These are phyloP conservation scores for Colletotrichum godetiae DNA, from an alignment of 2,329 filamentous ascomycete genomes.

Conservation along the genomic window DNA sequence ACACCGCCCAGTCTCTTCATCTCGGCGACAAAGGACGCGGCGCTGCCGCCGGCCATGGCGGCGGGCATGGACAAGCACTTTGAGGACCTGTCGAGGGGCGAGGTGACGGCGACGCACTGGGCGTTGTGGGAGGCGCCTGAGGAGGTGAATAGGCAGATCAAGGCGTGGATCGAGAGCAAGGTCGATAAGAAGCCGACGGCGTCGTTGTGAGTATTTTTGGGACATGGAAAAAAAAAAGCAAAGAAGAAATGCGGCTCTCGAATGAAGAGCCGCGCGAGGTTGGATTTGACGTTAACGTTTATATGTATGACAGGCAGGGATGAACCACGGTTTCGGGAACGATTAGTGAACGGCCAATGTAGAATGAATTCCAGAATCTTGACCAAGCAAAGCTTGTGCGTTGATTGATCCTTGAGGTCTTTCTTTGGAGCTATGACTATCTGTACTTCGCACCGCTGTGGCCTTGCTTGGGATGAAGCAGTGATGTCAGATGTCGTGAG, in stretches of 20 bases:
- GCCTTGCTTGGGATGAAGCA: not conserved
- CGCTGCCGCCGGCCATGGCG: conserved; percentile 79
- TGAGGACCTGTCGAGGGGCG: conserved; percentile 70
- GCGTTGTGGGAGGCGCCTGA: conserved; percentile 78
- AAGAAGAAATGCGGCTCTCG: not conserved
- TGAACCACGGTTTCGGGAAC: not conserved
- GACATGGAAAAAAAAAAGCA: not conserved
- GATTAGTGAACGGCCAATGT: not conserved
- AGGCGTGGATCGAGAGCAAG: conserved; percentile 69
- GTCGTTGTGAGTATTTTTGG: conserved; percentile 14
- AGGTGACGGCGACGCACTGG: conserved; percentile 84
- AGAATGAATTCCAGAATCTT: not conserved
- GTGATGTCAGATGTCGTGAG: not conserved
- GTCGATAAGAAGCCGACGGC: conserved; percentile 27
- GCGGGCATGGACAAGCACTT: conserved; percentile 77
- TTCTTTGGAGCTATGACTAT: not conserved
- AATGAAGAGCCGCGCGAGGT: not conserved
- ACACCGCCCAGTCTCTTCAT: conserved; percentile 79
- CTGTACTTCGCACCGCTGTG: not conserved
- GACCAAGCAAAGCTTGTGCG: not conserved
- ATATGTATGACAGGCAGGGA: not conserved
- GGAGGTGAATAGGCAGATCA: conserved; percentile 76
- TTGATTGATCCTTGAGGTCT: not conserved
- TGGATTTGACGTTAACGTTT: not conserved
- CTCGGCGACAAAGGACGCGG: conserved; percentile 75